Evolutionary conservation across 805 yeast species (phyloP).

Genomic region (Saitoella complicata): DNA sequence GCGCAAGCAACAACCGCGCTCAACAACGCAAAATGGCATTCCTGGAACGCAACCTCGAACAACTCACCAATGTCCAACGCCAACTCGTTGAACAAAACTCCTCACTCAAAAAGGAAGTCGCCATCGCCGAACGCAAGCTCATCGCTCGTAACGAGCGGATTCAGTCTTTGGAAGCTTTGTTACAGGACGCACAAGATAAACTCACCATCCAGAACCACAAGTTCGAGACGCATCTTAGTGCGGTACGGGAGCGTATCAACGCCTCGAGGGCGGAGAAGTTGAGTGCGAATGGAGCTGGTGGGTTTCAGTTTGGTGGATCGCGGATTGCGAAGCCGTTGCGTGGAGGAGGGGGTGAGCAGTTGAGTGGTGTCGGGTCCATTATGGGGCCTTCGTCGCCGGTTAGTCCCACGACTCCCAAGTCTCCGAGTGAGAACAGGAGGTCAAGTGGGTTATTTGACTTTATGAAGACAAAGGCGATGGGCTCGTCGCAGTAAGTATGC

Average conservation of each 20-base stretch:
- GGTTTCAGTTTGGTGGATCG: slow-evolving; percentile 14
- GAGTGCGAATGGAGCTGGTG: neutral
- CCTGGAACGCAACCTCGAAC: slow-evolving; percentile 42
- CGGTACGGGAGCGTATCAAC: slow-evolving; percentile 13
- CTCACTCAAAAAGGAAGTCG: slow-evolving; percentile 38
- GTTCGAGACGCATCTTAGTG: slow-evolving; percentile 25
- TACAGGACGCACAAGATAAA: slow-evolving; percentile 34
- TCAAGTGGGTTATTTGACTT: no score
- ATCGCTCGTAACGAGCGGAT: slow-evolving; percentile 43
- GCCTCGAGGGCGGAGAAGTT: slow-evolving; percentile 8
- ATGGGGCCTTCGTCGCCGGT: no score
- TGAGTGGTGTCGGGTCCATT: neutral
- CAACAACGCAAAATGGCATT: slow-evolving; percentile 34
- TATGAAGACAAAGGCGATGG: no score
- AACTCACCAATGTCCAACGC: slow-evolving; percentile 39
- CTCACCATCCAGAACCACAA: slow-evolving; percentile 33
- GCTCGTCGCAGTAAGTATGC: no score
- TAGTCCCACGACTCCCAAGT: no score
- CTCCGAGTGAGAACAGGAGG: no score
- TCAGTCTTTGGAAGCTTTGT: slow-evolving; percentile 32
- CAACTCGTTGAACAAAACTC: slow-evolving; percentile 50
- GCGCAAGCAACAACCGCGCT: slow-evolving; percentile 13
- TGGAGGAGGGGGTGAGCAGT: slow-evolving; percentile 28
- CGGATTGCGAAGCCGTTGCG: slow-evolving; percentile 47
- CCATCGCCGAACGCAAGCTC: slow-evolving; percentile 38